Conservation (phyloP, 371 early-diverging fungal genomes). For the Amoeboaphelidium protococcarum region DNA sequence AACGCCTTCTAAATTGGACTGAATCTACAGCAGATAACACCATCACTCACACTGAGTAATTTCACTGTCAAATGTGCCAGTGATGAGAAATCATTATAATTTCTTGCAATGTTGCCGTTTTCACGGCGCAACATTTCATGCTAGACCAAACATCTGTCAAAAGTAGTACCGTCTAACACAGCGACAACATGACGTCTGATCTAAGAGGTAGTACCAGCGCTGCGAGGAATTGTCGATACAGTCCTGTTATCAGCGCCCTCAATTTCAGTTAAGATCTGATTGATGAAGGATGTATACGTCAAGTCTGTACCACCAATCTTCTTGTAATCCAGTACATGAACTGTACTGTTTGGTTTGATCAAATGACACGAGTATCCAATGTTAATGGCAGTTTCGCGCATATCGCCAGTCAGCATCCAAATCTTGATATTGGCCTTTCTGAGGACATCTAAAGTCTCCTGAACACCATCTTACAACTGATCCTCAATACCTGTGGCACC, state of each 20-base stretch:
- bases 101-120: too few species aligned
- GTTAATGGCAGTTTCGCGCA: constrained; percentile 18
- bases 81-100: not conserved
- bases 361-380: constrained; percentile 11
- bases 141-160: too few species aligned
- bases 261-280: too few species aligned
- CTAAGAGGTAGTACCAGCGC: too few species aligned
- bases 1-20: constrained; percentile 13
- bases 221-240: too few species aligned
- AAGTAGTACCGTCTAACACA: too few species aligned
- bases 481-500: constrained; percentile 84
- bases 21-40: constrained; percentile 9
- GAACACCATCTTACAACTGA: constrained; percentile 71
- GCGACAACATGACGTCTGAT: too few species aligned
- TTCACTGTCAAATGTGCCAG: not conserved
- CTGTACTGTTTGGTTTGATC: not conserved
- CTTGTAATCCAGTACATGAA: not conserved
- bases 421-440: constrained; percentile 10
- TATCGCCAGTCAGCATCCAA: constrained; percentile 27
- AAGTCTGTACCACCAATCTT: not conserved
- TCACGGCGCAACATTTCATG: too few species aligned
- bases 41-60: too few species aligned
- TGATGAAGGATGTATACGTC: not conserved
- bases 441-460: constrained; percentile 64
- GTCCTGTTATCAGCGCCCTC: too few species aligned